phyloP scores from a whole-genome alignment of 768 basidiomycete species.

The Boletus vinaceobasis region DNA sequence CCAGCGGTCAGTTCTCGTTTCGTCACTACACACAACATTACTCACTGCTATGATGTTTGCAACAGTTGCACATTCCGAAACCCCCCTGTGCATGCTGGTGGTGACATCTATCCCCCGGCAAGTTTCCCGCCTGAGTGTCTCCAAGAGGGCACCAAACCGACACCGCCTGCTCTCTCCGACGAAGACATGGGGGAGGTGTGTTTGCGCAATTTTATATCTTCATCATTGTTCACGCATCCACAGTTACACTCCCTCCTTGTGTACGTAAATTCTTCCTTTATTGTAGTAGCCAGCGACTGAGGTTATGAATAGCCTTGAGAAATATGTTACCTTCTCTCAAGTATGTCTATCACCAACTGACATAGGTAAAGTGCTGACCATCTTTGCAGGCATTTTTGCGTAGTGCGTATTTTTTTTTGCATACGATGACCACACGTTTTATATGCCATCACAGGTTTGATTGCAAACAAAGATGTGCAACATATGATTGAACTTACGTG shows the following conservation, averaged over 20 bases:
- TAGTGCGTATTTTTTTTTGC: constrained; percentile 10
- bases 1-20: constrained; percentile 36
- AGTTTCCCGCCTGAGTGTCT: constrained; percentile 44
- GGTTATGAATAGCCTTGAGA: constrained; percentile 37
- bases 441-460: constrained; percentile 16
- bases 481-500: constrained; percentile 28
- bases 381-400: constrained; percentile 20
- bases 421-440: not conserved
- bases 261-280: constrained; percentile 33
- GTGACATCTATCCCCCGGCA: constrained; percentile 47
- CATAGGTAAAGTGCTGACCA: constrained; percentile 36
- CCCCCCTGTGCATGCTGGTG: constrained; percentile 30
- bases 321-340: constrained; percentile 32
- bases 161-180: constrained; percentile 35
- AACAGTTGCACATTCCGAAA: constrained; percentile 47
- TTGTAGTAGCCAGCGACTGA: constrained; percentile 30
- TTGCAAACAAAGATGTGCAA: constrained; percentile 22
- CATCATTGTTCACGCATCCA: not conserved
- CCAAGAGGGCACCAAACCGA: constrained; percentile 12
- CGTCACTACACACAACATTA: not conserved
- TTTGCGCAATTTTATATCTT: not conserved
- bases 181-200: constrained; percentile 49
- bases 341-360: constrained; percentile 12
- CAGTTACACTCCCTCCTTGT: constrained; percentile 60
- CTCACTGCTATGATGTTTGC: not conserved